A percentile compares a stretch with the other conserved stretches of the same genome.
Evolutionary conservation across 2,329 filamentous ascomycete genomes (phyloP).

Genomic region (Nectriaceae sp.): DNA sequence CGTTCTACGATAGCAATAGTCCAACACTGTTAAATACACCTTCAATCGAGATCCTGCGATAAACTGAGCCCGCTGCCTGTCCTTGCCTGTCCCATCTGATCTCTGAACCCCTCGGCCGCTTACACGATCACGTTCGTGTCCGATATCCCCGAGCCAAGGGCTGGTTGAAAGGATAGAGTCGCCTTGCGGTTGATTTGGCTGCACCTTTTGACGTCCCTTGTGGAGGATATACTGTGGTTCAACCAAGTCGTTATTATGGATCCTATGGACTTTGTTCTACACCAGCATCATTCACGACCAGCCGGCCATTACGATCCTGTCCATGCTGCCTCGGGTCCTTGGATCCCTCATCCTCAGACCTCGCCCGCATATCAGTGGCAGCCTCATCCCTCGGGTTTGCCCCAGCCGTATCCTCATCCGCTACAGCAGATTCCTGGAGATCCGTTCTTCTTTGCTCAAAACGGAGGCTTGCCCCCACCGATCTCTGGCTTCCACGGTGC

Average conservation of each 20-base stretch:
- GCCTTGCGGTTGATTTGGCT: not conserved
- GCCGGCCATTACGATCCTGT: slow-evolving; percentile 30
- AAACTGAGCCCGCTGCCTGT: not conserved
- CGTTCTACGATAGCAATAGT: slow-evolving; percentile 32
- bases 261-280: slow-evolving; percentile 28
- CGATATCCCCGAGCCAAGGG: not conserved
- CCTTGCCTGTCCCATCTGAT: not conserved
- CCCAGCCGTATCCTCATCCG: slow-evolving; percentile 21
- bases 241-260: slow-evolving; percentile 31
- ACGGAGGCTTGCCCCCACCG: slow-evolving; percentile 25
- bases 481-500: slow-evolving; percentile 18
- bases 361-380: slow-evolving; percentile 25
- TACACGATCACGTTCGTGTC: not conserved
- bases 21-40: slow-evolving; percentile 19
- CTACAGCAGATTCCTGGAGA: slow-evolving; percentile 18
- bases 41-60: not conserved
- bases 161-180: slow-evolving; percentile 3
- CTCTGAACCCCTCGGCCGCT: not conserved
- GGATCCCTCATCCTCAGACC: slow-evolving; percentile 25
- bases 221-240: too few species aligned
- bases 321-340: slow-evolving; percentile 27
- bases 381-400: slow-evolving; percentile 14
- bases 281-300: slow-evolving; percentile 20
- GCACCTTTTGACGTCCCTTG: not conserved
- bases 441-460: slow-evolving; percentile 19